Conservation (phyloP, 1,284 basidiomycete species). For the Vanrija humicola region DNA sequence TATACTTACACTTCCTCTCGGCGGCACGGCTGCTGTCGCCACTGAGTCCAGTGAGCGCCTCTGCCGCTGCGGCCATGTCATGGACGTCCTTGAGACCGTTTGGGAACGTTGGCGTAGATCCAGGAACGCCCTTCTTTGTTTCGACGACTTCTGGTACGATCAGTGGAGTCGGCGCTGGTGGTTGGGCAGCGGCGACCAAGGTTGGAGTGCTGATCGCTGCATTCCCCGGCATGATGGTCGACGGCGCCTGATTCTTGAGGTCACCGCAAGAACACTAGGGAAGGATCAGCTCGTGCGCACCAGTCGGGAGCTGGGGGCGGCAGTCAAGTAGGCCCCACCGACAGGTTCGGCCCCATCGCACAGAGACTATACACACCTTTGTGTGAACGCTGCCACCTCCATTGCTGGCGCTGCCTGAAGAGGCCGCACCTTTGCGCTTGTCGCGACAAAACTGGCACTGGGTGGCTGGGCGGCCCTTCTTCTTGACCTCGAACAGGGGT, state of each 20-base stretch:
- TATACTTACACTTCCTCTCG: slow-evolving; percentile 29
- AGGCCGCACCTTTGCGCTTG: slow-evolving; percentile 58
- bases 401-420: background rate
- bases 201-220: slow-evolving; percentile 48
- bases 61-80: slow-evolving; percentile 45
- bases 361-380: slow-evolving; percentile 23
- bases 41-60: slow-evolving; percentile 34
- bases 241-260: slow-evolving; percentile 18
- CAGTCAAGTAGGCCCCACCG: too few species aligned
- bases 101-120: slow-evolving; percentile 43
- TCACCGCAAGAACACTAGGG: slow-evolving; percentile 39
- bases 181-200: background rate
- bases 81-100: slow-evolving; percentile 49
- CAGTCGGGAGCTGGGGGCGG: too few species aligned
- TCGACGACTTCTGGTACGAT: slow-evolving; percentile 15
- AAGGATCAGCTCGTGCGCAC: slow-evolving; percentile 7
- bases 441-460: slow-evolving; percentile 74
- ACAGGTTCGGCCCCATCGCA: too few species aligned
- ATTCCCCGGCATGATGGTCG: slow-evolving; percentile 42
- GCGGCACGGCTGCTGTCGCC: slow-evolving; percentile 25
- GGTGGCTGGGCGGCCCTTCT: slow-evolving; percentile 70
- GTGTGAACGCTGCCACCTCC: slow-evolving; percentile 36
- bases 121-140: slow-evolving; percentile 41
- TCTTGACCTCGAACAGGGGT: slow-evolving; percentile 73
- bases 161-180: background rate